Conservation (phyloP, 2,329 filamentous ascomycete genomes). For the Trichoderma koningiopsis region DNA sequence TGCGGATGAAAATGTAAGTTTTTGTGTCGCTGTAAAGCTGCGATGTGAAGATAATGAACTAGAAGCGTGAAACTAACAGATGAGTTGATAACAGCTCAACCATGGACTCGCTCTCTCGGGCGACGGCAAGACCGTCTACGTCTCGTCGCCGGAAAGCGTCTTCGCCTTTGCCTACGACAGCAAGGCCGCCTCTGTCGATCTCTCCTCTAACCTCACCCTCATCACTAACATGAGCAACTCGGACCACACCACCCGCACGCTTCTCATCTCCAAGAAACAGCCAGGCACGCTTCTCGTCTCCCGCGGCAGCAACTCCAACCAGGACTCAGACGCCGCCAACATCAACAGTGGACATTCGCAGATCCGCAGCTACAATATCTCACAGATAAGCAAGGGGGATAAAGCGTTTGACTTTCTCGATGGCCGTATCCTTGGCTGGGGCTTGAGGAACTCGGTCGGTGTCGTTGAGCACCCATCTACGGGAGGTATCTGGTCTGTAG, state of each 20-base stretch:
- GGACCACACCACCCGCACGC: conserved; percentile 67
- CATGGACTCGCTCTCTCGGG: conserved; percentile 57
- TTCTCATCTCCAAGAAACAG: conserved; percentile 59
- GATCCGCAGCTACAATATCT: conserved; percentile 60
- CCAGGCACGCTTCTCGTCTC: conserved; percentile 65
- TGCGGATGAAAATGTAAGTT: conserved; percentile 40
- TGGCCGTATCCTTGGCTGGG: conserved; percentile 62
- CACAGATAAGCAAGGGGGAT: conserved; percentile 33
- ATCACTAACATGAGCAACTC: conserved; percentile 63
- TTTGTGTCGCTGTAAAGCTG: not conserved
- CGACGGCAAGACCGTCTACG: conserved; percentile 57
- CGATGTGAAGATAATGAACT: too few species aligned
- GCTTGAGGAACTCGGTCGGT: conserved; percentile 72
- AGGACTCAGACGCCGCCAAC: conserved; percentile 58
- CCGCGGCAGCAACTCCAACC: conserved; percentile 64
- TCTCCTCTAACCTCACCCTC: conserved; percentile 49
- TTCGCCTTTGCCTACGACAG: conserved; percentile 67
- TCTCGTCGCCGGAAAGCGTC: conserved; percentile 60
- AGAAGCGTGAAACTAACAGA: not conserved
- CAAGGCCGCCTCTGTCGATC: conserved; percentile 46
- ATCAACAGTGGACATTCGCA: conserved; percentile 63
- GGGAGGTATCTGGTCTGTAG: conserved; percentile 61
- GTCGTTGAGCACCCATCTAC: conserved; percentile 62
- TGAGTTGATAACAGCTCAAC: conserved; percentile 48
- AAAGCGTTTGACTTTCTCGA: conserved; percentile 50